Evolutionary conservation across 2,329 filamentous ascomycete genomes (phyloP).

Genomic region (Gremmenia infestans): DNA sequence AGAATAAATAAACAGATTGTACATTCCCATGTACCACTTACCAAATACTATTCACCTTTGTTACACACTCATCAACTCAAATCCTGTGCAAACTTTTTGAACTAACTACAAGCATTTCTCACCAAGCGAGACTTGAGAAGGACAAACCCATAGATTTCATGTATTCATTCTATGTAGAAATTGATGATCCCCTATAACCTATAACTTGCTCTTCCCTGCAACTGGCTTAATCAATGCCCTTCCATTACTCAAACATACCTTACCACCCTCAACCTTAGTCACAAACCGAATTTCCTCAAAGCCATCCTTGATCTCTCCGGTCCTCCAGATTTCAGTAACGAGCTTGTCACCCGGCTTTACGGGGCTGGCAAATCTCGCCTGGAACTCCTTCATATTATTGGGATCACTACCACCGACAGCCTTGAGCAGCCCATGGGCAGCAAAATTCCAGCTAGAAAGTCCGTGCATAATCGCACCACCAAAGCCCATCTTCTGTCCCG

Average conservation of each 20-base stretch:
- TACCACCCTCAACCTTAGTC: constrained; percentile 71
- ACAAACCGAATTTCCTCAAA: constrained; percentile 83
- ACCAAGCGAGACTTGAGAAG: too few species aligned
- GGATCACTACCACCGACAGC: constrained; percentile 72
- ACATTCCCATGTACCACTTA: too few species aligned
- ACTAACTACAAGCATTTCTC: too few species aligned
- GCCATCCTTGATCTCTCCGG: constrained; percentile 59
- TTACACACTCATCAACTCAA: too few species aligned
- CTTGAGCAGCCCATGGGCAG: constrained; percentile 68
- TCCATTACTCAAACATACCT: constrained; percentile 84
- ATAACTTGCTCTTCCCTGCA: constrained; percentile 23
- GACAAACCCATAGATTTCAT: too few species aligned
- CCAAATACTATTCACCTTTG: too few species aligned
- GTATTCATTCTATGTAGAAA: not conserved
- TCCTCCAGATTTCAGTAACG: constrained; percentile 75
- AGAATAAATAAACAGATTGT: too few species aligned
- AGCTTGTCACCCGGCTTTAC: constrained; percentile 81
- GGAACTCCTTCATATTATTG: constrained; percentile 79
- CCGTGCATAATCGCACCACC: constrained; percentile 87
- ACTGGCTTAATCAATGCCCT: constrained; percentile 59
- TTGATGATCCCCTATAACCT: not conserved
- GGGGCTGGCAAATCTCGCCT: constrained; percentile 80
- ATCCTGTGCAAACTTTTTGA: too few species aligned
- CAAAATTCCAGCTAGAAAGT: constrained; percentile 79
- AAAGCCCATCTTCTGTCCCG: constrained; percentile 85